These are phyloP conservation scores for Salvia miltiorrhiza DNA, from an alignment of 257 asterid species.

Conservation along the genomic window DNA sequence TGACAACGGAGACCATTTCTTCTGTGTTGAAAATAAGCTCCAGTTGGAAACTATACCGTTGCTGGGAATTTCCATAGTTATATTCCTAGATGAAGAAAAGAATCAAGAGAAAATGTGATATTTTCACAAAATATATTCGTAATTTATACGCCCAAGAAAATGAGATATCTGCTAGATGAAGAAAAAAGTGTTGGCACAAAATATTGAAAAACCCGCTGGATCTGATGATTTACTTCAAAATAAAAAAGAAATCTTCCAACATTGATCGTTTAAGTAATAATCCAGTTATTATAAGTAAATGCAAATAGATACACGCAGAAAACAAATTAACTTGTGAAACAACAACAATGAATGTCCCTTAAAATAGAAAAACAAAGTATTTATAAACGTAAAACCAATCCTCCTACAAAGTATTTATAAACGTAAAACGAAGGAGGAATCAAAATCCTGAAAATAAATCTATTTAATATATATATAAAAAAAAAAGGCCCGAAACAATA, in stretches of 20 bases:
- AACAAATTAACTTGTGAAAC: too few relatives aligned
- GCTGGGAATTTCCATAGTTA: not conserved
- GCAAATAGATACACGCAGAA: not conserved
- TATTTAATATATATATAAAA: too few relatives aligned
- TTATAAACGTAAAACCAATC: too few relatives aligned
- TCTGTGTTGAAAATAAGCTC: not conserved
- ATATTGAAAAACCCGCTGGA: not conserved
- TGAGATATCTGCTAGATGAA: too few relatives aligned
- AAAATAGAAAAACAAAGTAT: too few relatives aligned
- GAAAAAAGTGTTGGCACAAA: not conserved
- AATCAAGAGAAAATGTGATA: not conserved
- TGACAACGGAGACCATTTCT: slow-evolving; percentile 2
- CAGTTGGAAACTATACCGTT: too few relatives aligned
- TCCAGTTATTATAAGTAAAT: not conserved
- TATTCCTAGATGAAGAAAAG: not conserved
- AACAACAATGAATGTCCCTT: too few relatives aligned
- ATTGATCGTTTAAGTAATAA: not conserved
- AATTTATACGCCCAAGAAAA: not conserved
- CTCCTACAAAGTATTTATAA: too few relatives aligned
- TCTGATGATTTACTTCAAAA: not conserved
- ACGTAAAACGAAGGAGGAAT: too few relatives aligned
- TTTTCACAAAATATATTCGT: not conserved
- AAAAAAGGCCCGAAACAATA: too few relatives aligned
- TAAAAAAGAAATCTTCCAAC: not conserved
- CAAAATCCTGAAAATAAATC: too few relatives aligned